Evolutionary conservation across 2,329 filamentous ascomycete species (phyloP).

Genomic region (Didymella lethalis): DNA sequence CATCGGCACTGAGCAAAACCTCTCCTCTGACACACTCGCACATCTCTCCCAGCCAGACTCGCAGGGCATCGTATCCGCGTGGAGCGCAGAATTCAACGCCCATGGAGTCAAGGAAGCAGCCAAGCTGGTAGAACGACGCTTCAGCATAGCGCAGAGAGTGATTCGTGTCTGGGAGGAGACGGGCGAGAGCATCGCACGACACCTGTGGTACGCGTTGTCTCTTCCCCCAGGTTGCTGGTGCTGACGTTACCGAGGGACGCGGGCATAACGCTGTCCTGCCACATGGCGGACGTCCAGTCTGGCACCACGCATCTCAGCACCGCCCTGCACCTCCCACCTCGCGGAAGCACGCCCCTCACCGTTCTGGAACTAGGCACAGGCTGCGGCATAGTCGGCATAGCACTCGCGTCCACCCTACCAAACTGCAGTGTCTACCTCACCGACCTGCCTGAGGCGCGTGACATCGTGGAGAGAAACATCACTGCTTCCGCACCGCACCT

Average conservation of each 20-base stretch:
- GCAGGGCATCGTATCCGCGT: conserved; percentile 64
- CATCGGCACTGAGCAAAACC: conserved; percentile 46
- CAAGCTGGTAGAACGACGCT: conserved; percentile 64
- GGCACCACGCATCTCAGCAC: neutral
- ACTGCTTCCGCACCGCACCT: conserved; percentile 47
- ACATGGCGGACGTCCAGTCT: conserved; percentile 48
- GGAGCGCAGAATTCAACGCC: conserved; percentile 59
- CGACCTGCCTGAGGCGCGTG: conserved; percentile 70
- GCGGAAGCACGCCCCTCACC: conserved; percentile 28
- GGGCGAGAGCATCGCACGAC: conserved; percentile 74
- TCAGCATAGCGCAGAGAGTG: conserved; percentile 53
- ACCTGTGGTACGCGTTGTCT: conserved; percentile 67
- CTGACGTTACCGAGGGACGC: conserved; percentile 58
- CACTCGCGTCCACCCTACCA: conserved; percentile 63
- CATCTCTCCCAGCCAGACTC: conserved; percentile 38
- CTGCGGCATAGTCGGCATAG: conserved; percentile 71
- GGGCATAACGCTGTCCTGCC: conserved; percentile 64
- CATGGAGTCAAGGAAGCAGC: conserved; percentile 54
- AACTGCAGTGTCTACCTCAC: conserved; percentile 66
- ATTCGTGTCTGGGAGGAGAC: conserved; percentile 72
- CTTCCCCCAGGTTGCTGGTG: neutral
- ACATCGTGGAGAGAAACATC: conserved; percentile 67
- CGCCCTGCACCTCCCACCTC: neutral
- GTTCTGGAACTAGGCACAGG: conserved; percentile 73
- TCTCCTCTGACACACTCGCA: conserved; percentile 40